phyloP scores from a whole-genome alignment of 768 basidiomycete species.

The Lentinula edodes region DNA sequence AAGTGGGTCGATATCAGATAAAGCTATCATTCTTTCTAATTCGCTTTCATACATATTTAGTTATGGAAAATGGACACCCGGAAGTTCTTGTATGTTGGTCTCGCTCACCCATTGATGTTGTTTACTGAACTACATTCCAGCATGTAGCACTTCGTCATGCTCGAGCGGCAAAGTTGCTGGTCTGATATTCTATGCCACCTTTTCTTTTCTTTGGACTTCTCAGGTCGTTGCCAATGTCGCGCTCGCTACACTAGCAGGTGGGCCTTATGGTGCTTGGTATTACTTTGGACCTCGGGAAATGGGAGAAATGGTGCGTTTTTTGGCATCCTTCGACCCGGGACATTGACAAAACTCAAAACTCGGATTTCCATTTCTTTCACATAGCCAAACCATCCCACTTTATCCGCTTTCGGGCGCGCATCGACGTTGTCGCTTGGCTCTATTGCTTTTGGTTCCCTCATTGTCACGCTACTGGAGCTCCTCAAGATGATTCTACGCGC shows the following conservation, averaged over 20 bases:
- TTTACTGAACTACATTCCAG: conserved; percentile 21
- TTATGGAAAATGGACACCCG: conserved; percentile 70
- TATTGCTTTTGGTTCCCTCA: conserved; percentile 79
- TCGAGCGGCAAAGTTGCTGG: conserved; percentile 75
- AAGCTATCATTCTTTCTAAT: neutral
- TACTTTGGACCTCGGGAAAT: conserved; percentile 73
- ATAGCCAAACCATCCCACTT: conserved; percentile 66
- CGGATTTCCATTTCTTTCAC: neutral
- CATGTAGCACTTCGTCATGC: conserved; percentile 49
- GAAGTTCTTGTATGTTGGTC: conserved; percentile 50
- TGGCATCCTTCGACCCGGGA: too few relatives aligned
- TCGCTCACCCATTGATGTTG: neutral
- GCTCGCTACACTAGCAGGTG: conserved; percentile 75
- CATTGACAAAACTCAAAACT: neutral
- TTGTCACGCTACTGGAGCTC: conserved; percentile 76
- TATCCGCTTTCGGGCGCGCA: conserved; percentile 66
- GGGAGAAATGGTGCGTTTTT: conserved; percentile 51
- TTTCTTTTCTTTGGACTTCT: conserved; percentile 84
- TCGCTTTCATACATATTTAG: conserved; percentile 15
- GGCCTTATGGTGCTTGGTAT: conserved; percentile 55
- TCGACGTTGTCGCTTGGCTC: conserved; percentile 78
- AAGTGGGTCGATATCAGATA: conserved; percentile 10
- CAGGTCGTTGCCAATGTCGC: conserved; percentile 79
- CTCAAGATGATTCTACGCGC: conserved; percentile 55
- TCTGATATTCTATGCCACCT: conserved; percentile 70